Evolutionary conservation across 257 asterid genomes (phyloP).

Genomic region (Primulina eburnea): DNA sequence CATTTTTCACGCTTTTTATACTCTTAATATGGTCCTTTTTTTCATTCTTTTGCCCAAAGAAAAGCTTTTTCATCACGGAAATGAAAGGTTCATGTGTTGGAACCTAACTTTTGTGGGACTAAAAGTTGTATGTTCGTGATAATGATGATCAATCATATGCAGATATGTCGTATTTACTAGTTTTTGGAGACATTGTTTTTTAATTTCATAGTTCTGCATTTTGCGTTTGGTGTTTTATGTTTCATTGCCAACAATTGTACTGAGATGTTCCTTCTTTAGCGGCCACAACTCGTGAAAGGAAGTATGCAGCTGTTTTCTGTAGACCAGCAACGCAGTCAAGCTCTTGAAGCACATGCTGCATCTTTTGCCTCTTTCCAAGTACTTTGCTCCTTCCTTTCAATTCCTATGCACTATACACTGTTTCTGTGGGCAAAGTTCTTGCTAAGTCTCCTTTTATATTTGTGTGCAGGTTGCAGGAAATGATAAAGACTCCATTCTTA

Average conservation of each 20-base stretch:
- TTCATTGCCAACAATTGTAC: constrained; percentile 24
- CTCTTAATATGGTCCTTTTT: too few species aligned
- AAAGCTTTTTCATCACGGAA: background rate
- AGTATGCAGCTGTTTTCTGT: constrained; percentile 93
- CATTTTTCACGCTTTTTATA: too few species aligned
- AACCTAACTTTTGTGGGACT: background rate
- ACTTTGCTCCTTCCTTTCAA: constrained; percentile 23
- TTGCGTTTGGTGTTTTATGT: background rate
- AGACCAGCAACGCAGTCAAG: constrained; percentile 98
- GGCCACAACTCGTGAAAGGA: constrained; percentile 96
- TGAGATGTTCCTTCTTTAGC: constrained; percentile 42
- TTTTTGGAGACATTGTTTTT: constrained; percentile 1
- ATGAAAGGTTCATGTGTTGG: background rate
- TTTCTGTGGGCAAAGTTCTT: constrained; percentile 24
- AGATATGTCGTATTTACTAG: background rate
- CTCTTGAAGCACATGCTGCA: constrained; percentile 99
- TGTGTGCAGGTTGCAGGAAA: constrained; percentile 74
- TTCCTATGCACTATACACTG: constrained; percentile 17
- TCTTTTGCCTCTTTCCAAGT: constrained; percentile 88
- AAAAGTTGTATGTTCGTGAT: background rate
- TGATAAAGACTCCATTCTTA: constrained; percentile 90
- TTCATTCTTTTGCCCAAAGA: too few species aligned
- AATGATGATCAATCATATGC: background rate
- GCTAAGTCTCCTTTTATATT: constrained; percentile 13
- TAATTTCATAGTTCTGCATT: constrained; percentile 2